Evolutionary conservation across 495 filamentous ascomycete genomes (phyloP).

Genomic region (Trichocladium antarcticum): DNA sequence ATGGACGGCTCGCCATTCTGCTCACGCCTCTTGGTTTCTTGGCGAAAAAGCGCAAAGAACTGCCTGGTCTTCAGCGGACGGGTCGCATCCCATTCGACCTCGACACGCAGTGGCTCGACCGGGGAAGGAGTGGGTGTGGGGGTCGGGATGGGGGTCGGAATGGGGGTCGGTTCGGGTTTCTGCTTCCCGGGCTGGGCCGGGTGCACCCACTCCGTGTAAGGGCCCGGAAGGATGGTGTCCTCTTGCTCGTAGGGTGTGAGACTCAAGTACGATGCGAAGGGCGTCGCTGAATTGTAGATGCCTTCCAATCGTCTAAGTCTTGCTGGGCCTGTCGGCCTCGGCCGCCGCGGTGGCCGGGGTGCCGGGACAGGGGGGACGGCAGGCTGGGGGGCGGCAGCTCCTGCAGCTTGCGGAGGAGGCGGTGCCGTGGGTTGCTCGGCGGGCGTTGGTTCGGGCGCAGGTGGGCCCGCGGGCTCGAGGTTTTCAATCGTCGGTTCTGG

Average conservation of each 20-base stretch:
- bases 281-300: constrained; percentile 14
- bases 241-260: constrained; percentile 21
- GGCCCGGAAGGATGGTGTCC: constrained; percentile 16
- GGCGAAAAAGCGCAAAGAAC: constrained; percentile 14
- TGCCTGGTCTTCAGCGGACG: constrained; percentile 11
- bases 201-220: constrained; percentile 20
- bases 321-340: constrained; percentile 9
- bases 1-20: constrained; percentile 14
- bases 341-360: neutral
- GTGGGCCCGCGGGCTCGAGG: no score
- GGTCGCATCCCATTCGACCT: constrained; percentile 15
- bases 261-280: constrained; percentile 11
- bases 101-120: neutral
- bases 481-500: neutral
- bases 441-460: neutral
- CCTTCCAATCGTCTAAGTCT: constrained; percentile 12
- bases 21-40: constrained; percentile 11
- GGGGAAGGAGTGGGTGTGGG: constrained; percentile 13
- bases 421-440: neutral
- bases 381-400: neutral
- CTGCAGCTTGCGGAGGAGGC: neutral
- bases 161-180: constrained; percentile 7
- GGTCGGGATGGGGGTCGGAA: no score
- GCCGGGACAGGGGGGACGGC: neutral
- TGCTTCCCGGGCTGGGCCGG: constrained; percentile 3